These are phyloP conservation scores for Stropharia rugosoannulata DNA, from an alignment of 768 basidiomycete genomes.

Conservation along the genomic window DNA sequence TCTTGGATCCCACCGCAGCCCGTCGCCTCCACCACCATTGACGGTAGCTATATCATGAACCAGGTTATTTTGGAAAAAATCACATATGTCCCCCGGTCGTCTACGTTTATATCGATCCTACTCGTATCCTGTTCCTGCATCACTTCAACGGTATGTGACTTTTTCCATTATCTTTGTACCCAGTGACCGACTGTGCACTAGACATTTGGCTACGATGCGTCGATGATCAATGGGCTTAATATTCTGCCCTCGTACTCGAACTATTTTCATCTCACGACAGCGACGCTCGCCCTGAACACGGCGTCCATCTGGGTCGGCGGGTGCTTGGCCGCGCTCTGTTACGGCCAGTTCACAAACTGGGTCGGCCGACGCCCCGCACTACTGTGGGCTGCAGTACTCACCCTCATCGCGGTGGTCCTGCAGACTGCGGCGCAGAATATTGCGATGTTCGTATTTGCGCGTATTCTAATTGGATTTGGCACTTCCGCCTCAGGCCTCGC, in stretches of 20 bases:
- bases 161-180: not conserved
- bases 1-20: not conserved
- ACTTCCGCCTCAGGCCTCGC: constrained; percentile 14
- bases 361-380: constrained; percentile 14
- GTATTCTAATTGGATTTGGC: constrained; percentile 14
- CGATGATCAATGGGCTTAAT: constrained; percentile 18
- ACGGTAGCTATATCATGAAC: constrained; percentile 5
- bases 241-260: constrained; percentile 15
- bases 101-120: constrained; percentile 11
- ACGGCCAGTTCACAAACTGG: constrained; percentile 11
- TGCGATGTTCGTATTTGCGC: constrained; percentile 15
- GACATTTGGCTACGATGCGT: constrained; percentile 19
- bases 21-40: not conserved
- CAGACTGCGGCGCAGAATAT: constrained; percentile 16
- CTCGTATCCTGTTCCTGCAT: constrained; percentile 16
- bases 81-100: constrained; percentile 11
- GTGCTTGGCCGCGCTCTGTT: constrained; percentile 11
- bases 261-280: constrained; percentile 15
- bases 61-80: constrained; percentile 6
- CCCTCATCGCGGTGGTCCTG: constrained; percentile 12
- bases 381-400: constrained; percentile 14
- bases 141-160: constrained; percentile 14
- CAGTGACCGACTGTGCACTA: not conserved
- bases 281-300: constrained; percentile 14
- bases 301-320: constrained; percentile 18